A percentile compares a stretch with the other conserved stretches of the same genome.
Evolutionary conservation across 352 stramenopile species (phyloP).

Genomic region (Globisporangium rhizosaccharum): DNA sequence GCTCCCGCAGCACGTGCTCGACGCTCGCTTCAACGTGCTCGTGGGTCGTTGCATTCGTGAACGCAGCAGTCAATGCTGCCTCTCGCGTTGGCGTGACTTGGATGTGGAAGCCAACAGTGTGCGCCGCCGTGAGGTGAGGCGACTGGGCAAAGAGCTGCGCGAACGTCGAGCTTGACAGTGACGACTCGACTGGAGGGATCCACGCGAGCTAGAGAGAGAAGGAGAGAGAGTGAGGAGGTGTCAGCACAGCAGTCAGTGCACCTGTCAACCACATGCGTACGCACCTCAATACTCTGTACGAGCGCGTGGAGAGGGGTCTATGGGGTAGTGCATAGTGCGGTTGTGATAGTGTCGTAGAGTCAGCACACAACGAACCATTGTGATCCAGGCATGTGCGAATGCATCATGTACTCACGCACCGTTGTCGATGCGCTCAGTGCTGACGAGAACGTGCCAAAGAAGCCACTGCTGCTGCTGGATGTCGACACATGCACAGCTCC

Average conservation of each 20-base stretch:
- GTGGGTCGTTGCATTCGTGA: constrained; percentile 16
- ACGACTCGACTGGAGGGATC: constrained; percentile 13
- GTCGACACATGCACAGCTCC: constrained; percentile 16
- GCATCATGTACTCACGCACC: constrained; percentile 7
- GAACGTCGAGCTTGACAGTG: constrained; percentile 30
- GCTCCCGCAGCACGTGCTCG: constrained; percentile 16
- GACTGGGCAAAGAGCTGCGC: constrained; percentile 24
- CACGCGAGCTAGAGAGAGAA: constrained; percentile 21
- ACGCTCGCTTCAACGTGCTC: constrained; percentile 32
- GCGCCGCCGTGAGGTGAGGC: constrained; percentile 15
- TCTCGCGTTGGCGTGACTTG: constrained; percentile 12
- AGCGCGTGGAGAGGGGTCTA: constrained; percentile 22
- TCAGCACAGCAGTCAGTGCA: neutral
- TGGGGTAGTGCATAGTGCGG: neutral
- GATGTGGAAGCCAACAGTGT: constrained; percentile 30
- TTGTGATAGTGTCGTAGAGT: no score
- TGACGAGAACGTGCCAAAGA: constrained; percentile 22
- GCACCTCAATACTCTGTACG: constrained; percentile 34
- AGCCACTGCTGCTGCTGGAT: constrained; percentile 13
- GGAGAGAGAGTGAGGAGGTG: neutral
- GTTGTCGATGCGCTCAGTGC: constrained; percentile 12
- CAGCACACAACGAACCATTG: neutral
- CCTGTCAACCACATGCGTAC: neutral
- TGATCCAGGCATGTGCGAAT: no score
- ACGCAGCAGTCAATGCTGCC: constrained; percentile 1